Evolutionary conservation across 1,284 basidiomycete genomes (phyloP).

Genomic region (Trametes polyzona): DNA sequence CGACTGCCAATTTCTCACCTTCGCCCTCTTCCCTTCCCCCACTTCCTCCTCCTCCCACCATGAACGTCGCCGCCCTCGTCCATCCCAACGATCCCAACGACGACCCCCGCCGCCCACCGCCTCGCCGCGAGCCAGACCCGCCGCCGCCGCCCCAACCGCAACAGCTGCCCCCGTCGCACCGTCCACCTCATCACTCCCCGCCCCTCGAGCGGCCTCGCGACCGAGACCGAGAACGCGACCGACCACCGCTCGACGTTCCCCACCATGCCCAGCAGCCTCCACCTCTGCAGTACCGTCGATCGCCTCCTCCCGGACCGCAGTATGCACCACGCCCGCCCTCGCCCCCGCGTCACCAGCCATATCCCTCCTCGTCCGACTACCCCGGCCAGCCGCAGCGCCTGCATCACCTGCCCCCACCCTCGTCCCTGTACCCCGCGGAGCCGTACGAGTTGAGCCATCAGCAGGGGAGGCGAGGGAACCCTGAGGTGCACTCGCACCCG

Average conservation of each 20-base stretch:
- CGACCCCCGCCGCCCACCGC: constrained; percentile 35
- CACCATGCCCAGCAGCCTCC: constrained; percentile 22
- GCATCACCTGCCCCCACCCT: constrained; percentile 28
- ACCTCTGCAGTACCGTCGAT: constrained; percentile 22
- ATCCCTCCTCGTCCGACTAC: constrained; percentile 19
- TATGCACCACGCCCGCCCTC: constrained; percentile 26
- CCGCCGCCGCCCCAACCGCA: constrained; percentile 24
- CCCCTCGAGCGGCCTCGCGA: constrained; percentile 28
- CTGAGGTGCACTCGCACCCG: constrained; percentile 23
- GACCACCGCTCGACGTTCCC: constrained; percentile 17
- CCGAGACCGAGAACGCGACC: constrained; percentile 28
- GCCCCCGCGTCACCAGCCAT: constrained; percentile 27
- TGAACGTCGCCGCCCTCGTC: constrained; percentile 75
- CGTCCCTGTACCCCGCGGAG: constrained; percentile 22
- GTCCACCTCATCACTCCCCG: constrained; percentile 29
- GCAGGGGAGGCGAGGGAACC: constrained; percentile 21
- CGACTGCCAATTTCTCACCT: constrained; percentile 33
- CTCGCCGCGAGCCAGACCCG: constrained; percentile 28
- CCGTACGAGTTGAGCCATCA: constrained; percentile 28
- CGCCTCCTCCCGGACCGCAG: constrained; percentile 25
- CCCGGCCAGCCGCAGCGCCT: constrained; percentile 8
- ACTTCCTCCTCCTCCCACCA: constrained; percentile 37
- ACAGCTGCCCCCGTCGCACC: constrained; percentile 25
- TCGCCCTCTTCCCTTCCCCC: constrained; percentile 31
- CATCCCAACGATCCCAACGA: constrained; percentile 74